A percentile compares a stretch with the other conserved stretches of the same genome.
phyloP scores from a whole-genome alignment of 2,329 filamentous ascomycete genomes.

The Ophiocordyceps camponoti-saundersi region DNA sequence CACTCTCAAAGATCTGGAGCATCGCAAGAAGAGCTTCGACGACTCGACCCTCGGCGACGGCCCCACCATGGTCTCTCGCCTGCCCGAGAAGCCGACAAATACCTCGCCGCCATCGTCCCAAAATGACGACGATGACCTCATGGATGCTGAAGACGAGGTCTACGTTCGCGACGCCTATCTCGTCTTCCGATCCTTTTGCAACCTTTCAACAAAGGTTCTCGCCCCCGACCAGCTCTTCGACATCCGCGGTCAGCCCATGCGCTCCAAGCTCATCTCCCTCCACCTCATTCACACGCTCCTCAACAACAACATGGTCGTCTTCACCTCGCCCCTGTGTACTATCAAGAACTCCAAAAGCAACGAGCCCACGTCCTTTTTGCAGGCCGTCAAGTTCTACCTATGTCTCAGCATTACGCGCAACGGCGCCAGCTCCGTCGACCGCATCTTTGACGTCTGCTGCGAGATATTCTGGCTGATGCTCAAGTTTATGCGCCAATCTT shows the following conservation, averaged over 20 bases:
- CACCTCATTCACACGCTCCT: constrained; percentile 91
- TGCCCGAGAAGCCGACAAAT: constrained; percentile 27
- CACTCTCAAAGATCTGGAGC: constrained; percentile 48
- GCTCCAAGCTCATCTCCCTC: constrained; percentile 86
- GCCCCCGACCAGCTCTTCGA: constrained; percentile 86
- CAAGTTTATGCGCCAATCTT: constrained; percentile 78
- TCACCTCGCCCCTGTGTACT: constrained; percentile 79
- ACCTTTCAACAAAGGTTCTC: constrained; percentile 83
- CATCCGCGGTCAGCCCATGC: constrained; percentile 86
- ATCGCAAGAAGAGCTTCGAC: constrained; percentile 53
- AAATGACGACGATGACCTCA: constrained; percentile 38
- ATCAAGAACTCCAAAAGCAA: constrained; percentile 84
- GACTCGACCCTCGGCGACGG: constrained; percentile 51
- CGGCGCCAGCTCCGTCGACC: constrained; percentile 79
- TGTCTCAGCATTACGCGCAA: constrained; percentile 91
- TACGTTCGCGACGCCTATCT: constrained; percentile 95
- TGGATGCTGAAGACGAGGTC: constrained; percentile 74
- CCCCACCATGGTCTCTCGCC: constrained; percentile 47
- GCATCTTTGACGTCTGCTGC: constrained; percentile 86
- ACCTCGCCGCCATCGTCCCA: constrained; percentile 29
- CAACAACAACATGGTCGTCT: constrained; percentile 83
- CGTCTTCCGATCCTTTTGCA: constrained; percentile 94
- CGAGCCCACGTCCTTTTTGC: constrained; percentile 76
- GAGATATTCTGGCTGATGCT: constrained; percentile 98
- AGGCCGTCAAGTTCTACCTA: constrained; percentile 92